Evolutionary conservation across 202 grass and related monocot genomes (phyloP).

Genomic region (Schoenoplectus triqueter): DNA sequence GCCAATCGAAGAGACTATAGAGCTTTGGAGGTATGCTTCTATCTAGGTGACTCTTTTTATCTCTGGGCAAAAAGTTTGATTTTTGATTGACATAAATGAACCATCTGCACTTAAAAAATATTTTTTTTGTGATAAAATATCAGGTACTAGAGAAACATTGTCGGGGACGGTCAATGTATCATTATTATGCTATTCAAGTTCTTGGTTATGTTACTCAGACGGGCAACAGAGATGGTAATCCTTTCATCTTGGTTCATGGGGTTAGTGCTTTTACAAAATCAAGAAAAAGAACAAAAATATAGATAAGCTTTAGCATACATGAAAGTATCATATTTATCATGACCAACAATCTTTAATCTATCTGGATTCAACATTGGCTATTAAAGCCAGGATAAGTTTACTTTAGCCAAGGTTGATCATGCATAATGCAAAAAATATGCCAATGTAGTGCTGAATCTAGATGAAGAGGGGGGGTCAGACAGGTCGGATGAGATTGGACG

Average conservation of each 20-base stretch:
- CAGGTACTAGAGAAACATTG: constrained; percentile 88
- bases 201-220: constrained; percentile 68
- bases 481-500: constrained; percentile 81
- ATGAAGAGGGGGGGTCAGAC: constrained; percentile 65
- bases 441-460: constrained; percentile 1
- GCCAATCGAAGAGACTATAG: constrained; percentile 83
- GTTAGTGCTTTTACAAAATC: constrained; percentile 49
- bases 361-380: not conserved
- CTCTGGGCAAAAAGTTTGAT: constrained; percentile 1
- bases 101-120: constrained; percentile 29
- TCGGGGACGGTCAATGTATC: constrained; percentile 83
- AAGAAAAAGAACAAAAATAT: not conserved
- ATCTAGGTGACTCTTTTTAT: constrained; percentile 13
- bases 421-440: constrained; percentile 11
- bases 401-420: constrained; percentile 4
- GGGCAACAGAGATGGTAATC: constrained; percentile 43
- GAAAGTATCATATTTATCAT: not conserved
- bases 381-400: not conserved
- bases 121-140: constrained; percentile 14
- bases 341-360: not conserved
- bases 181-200: constrained; percentile 90
- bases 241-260: constrained; percentile 83
- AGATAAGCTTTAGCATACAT: not conserved
- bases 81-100: constrained; percentile 14
- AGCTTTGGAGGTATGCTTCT: constrained; percentile 73